Percentiles rank a stretch among this genome's conserved stretches.
Conservation (phyloP, 257 asterid species). For the Thymus mandschuricus region DNA sequence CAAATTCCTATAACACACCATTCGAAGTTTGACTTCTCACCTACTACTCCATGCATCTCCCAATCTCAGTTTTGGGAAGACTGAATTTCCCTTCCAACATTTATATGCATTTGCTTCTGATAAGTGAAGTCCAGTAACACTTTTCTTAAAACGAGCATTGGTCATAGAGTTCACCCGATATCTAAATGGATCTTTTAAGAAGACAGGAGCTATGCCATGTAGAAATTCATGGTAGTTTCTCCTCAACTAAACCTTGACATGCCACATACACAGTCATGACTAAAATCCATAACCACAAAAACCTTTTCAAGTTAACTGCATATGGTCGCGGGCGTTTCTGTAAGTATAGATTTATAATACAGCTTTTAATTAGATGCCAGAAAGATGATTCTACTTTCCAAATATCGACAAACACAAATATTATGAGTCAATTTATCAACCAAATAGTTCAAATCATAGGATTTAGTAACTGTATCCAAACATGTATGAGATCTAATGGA, state of each 20-base stretch:
- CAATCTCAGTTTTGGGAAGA: neutral
- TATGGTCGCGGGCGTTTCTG: neutral
- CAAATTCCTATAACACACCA: neutral
- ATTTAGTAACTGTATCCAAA: neutral
- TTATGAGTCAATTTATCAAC: neutral
- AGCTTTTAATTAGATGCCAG: neutral
- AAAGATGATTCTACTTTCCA: neutral
- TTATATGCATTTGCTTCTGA: neutral
- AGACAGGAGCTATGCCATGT: neutral
- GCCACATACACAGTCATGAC: neutral
- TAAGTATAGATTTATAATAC: neutral
- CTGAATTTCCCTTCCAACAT: neutral
- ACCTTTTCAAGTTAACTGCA: no score
- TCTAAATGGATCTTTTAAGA: neutral
- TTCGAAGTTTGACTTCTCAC: neutral
- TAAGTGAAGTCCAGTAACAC: neutral
- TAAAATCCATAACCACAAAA: neutral
- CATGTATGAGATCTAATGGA: neutral
- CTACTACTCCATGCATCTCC: constrained; percentile 7
- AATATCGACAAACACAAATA: neutral
- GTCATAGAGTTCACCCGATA: neutral
- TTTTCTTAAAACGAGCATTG: neutral
- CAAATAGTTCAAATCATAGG: neutral
- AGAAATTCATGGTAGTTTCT: neutral
- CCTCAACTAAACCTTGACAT: neutral